These are phyloP conservation scores for Fusarium nanum DNA, from an alignment of 2,329 filamentous ascomycete genomes.

Conservation along the genomic window DNA sequence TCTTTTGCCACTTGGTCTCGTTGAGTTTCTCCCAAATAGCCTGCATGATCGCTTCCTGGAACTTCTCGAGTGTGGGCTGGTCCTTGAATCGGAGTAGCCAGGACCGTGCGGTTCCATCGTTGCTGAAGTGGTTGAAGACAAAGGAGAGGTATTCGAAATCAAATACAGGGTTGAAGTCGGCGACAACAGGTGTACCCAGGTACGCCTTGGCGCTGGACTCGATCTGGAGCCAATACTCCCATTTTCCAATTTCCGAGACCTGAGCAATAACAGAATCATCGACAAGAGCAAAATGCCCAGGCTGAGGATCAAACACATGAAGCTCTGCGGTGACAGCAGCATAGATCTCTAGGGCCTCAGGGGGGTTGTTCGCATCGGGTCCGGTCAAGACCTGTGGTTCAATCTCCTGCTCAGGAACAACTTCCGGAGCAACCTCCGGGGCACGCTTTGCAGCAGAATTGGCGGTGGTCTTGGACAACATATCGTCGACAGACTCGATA, in stretches of 20 bases:
- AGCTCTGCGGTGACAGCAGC: conserved; percentile 83
- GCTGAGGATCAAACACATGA: conserved; percentile 91
- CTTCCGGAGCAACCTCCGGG: conserved; percentile 45
- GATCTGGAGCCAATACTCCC: conserved; percentile 97
- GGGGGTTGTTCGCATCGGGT: conserved; percentile 57
- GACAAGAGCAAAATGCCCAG: conserved; percentile 85
- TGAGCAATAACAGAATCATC: conserved; percentile 79
- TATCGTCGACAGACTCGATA: conserved; percentile 68
- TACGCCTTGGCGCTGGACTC: conserved; percentile 80
- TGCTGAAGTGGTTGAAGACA: conserved; percentile 96
- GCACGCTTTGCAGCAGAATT: conserved; percentile 61
- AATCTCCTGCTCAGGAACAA: conserved; percentile 49
- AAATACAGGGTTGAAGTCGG: conserved; percentile 97
- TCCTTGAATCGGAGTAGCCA: conserved; percentile 96
- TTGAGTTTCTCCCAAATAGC: conserved; percentile 97
- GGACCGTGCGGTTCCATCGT: conserved; percentile 90
- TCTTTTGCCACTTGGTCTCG: conserved; percentile 91
- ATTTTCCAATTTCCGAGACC: conserved; percentile 87
- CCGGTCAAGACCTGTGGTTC: conserved; percentile 44
- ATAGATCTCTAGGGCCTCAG: conserved; percentile 78
- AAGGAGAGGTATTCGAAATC: conserved; percentile 99
- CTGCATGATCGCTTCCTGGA: conserved; percentile 95
- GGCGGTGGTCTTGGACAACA: conserved; percentile 62
- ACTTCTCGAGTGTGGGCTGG: conserved; percentile 80
- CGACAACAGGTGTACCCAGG: conserved; percentile 85